phyloP scores from a whole-genome alignment of 1,284 basidiomycete genomes.

The Trichosporon ovoides region DNA sequence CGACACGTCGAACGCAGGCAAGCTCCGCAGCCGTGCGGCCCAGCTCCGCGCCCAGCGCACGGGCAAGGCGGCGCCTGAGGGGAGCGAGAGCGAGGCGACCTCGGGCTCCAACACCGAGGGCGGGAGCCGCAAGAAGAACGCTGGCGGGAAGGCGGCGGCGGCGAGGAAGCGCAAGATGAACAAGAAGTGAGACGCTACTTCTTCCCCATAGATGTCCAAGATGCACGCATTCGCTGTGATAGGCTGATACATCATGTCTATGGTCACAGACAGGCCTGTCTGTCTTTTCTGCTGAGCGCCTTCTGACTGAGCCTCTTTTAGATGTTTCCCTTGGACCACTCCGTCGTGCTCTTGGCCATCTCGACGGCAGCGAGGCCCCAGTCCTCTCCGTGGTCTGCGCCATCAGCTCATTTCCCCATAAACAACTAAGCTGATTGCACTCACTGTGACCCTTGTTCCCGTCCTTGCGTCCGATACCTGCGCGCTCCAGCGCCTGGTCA shows the following conservation, averaged over 20 bases:
- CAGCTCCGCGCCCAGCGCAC: conserved; percentile 19
- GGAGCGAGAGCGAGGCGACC: not conserved
- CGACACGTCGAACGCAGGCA: conserved; percentile 2
- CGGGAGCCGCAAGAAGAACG: conserved; percentile 36
- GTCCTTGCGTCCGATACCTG: conserved; percentile 59
- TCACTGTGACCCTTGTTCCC: conserved; percentile 48
- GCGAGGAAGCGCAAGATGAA: conserved; percentile 42
- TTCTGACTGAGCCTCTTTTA: conserved; percentile 8
- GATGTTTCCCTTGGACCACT: conserved; percentile 56
- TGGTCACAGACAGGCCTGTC: not conserved
- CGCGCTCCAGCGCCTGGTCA: conserved; percentile 87
- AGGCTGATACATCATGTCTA: no score
- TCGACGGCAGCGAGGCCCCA: conserved; percentile 95
- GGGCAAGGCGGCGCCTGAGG: not conserved
- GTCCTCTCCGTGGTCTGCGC: conserved; percentile 67
- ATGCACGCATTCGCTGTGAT: no score
- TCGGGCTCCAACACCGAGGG: conserved; percentile 12
- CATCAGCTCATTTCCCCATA: not conserved
- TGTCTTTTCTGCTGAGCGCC: not conserved
- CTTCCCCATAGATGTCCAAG: no score
- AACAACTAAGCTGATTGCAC: conserved; percentile 19
- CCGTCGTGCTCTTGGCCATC: conserved; percentile 66
- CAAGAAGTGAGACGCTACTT: conserved; percentile 38
- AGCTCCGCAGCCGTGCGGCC: conserved; percentile 13
- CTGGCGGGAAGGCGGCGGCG: conserved; percentile 40